These are phyloP conservation scores for Phyllosticta citriasiana DNA, from an alignment of 2,329 filamentous ascomycete genomes.

Conservation along the genomic window DNA sequence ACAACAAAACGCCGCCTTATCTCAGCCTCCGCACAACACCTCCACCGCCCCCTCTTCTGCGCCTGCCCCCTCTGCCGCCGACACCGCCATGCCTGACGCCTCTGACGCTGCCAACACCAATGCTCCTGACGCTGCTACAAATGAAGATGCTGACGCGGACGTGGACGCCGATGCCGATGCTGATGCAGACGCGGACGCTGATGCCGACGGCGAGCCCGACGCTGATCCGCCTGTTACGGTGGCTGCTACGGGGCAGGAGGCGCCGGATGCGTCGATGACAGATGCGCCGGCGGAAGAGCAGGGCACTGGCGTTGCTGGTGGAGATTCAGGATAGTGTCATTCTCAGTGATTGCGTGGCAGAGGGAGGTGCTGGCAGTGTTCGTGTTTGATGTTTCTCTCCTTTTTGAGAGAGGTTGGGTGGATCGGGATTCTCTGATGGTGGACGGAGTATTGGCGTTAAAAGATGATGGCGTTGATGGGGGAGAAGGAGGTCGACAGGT, in stretches of 20 bases:
- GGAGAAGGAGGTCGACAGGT: too few relatives aligned
- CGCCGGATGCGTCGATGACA: neutral
- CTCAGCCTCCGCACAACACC: neutral
- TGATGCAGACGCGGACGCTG: conserved; percentile 20
- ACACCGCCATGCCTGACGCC: neutral
- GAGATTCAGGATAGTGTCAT: too few relatives aligned
- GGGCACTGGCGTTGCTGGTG: neutral
- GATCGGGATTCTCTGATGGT: too few relatives aligned
- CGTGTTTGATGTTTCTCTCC: too few relatives aligned
- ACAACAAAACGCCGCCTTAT: too few relatives aligned
- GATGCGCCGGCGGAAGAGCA: neutral
- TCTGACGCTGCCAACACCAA: neutral
- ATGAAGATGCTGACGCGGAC: neutral
- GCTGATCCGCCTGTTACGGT: neutral
- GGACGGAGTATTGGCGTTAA: too few relatives aligned
- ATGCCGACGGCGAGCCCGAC: conserved; percentile 4
- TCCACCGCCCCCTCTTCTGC: neutral
- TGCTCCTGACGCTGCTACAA: neutral
- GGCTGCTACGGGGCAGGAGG: neutral
- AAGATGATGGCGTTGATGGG: too few relatives aligned
- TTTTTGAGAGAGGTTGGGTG: too few relatives aligned
- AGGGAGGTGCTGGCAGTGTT: too few relatives aligned
- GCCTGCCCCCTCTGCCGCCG: too few relatives aligned
- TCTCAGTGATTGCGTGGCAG: too few relatives aligned
- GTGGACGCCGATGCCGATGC: neutral